Percentiles rank a stretch among this genome's conserved stretches.
These are phyloP conservation scores for Alternaria sp. DNA, from an alignment of 2,329 filamentous ascomycete species.

Conservation along the genomic window DNA sequence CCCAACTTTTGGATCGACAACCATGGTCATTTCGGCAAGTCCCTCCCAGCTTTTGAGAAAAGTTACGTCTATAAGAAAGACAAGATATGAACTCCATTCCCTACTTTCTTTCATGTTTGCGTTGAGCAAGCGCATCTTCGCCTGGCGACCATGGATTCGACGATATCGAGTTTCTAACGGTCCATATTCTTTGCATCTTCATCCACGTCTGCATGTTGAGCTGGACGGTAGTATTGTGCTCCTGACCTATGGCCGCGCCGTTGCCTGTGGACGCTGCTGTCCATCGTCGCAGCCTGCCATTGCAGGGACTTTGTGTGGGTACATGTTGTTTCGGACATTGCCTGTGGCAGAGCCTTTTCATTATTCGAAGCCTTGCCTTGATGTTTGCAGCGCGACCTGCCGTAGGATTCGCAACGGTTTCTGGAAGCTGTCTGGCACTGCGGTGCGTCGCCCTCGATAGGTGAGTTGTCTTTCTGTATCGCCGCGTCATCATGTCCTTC, in stretches of 20 bases:
- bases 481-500: too few species aligned
- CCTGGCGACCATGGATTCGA: not conserved
- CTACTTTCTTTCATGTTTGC: not conserved
- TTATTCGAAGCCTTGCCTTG: not conserved
- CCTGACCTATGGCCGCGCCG: not conserved
- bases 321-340: not conserved
- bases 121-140: not conserved
- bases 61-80: slow-evolving; percentile 4
- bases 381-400: not conserved
- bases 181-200: not conserved
- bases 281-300: not conserved
- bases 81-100: not conserved
- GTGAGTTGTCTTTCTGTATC: not conserved
- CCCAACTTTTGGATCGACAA: too few species aligned
- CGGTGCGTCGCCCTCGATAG: not conserved
- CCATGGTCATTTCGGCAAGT: not conserved
- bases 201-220: not conserved
- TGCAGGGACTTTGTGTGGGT: not conserved
- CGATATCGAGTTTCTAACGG: not conserved
- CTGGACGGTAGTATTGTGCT: not conserved
- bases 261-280: too few species aligned
- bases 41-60: not conserved
- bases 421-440: not conserved
- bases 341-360: not conserved
- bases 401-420: not conserved